A percentile compares a stretch with the other conserved stretches of the same genome.
phyloP scores from a whole-genome alignment of 768 basidiomycete genomes.

The Calvatia gigantea region DNA sequence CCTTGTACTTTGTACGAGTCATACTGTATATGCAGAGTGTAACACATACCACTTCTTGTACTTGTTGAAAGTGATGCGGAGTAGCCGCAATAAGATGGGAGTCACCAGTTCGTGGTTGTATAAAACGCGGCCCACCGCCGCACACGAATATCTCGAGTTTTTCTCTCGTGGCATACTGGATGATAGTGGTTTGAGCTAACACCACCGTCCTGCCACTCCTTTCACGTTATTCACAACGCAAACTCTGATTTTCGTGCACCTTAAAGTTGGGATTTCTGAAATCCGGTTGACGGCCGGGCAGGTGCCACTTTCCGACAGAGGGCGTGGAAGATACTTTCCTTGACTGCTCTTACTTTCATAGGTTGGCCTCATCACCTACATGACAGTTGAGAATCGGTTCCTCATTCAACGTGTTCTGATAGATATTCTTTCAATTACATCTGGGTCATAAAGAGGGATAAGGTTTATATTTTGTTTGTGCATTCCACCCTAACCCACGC shows the following conservation, averaged over 20 bases:
- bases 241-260: slow-evolving; percentile 3
- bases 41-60: neutral
- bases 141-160: too few relatives aligned
- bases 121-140: neutral
- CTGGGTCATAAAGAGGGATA: neutral
- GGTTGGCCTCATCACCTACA: neutral
- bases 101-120: neutral
- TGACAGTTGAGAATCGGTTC: neutral
- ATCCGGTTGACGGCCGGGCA: neutral
- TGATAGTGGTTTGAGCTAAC: too few relatives aligned
- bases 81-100: neutral
- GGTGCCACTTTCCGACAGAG: neutral
- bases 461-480: neutral
- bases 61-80: neutral
- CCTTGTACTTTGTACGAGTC: neutral
- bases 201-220: too few relatives aligned
- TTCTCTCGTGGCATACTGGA: too few relatives aligned
- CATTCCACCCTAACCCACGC: neutral
- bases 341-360: neutral
- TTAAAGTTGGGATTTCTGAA: too few relatives aligned
- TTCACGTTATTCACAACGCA: too few relatives aligned
- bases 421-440: neutral
- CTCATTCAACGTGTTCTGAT: neutral
- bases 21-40: neutral
- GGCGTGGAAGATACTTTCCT: neutral